Base-by-base conservation (phyloP, 2,329 filamentous ascomycete species). In the Harringtonia lauricola region DNA sequence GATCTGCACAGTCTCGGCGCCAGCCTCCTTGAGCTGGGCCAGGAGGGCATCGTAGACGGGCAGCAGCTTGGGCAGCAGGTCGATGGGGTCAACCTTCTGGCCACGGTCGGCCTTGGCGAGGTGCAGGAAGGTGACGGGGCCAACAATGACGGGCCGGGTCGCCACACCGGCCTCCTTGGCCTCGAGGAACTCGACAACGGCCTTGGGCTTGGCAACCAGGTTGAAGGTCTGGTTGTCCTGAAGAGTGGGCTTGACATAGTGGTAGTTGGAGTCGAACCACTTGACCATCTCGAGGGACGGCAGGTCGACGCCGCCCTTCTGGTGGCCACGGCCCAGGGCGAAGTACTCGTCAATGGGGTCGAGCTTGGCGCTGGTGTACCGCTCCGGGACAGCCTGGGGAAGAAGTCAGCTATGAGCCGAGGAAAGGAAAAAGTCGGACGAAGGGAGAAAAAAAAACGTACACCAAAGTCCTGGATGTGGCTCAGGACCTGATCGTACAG, bases 201-300 rank as follows among this genome's bases (percentile, higher is more conserved):
- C 88, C 83, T 98, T 98, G 66, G 92, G 88, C 67, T 82, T 83
- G 56, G 78, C 70, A 50, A 75, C 69, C 51, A 98, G 86, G 71
- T 83, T 89, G 82, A 98, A 98, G 62, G 77, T 82, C 79, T 98
- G 92, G 77, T 86, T 84, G 72, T 95, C 83, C 71, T 95, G 88
- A 55, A 98, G 80, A 51, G 92, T 95, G 53, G 92, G 92, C 82
- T 96, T 96, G 72, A 96, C 92, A 69, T 98, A 98, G 79, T 96
- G 92, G 83, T 98, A 98, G 84, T 98, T 98, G 54, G 88, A 95
- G 78, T 98, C 92, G 65, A 98, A 98, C 92, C 92, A 98, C 79
- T 98, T 98, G 60, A 98, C 92, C 92, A 98, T 98, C 79, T 98
- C 92, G 69, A 95, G 74, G 61, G 76, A 79, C 57, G 90, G 87